phyloP scores from a whole-genome alignment of 2,329 filamentous ascomycete genomes.

The Paracamarosporium sp. region DNA sequence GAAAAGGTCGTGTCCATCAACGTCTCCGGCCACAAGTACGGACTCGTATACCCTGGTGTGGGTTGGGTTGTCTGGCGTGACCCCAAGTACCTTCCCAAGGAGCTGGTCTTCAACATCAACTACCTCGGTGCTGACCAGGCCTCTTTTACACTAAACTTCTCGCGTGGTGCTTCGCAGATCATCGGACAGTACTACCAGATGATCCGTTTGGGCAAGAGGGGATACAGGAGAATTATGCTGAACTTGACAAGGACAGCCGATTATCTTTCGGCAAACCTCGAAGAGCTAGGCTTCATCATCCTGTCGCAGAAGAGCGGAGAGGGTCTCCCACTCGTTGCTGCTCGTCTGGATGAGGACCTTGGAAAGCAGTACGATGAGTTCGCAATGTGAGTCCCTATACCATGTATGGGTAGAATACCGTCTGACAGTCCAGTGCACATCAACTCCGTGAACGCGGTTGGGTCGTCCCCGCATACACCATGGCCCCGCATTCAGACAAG shows the following conservation, averaged over 20 bases:
- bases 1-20: constrained; percentile 93
- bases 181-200: constrained; percentile 98
- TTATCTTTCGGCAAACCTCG: constrained; percentile 78
- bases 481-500: constrained; percentile 84
- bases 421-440: constrained; percentile 63
- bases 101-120: constrained; percentile 99
- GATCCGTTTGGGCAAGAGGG: constrained; percentile 90
- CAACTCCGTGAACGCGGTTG: constrained; percentile 86
- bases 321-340: constrained; percentile 89
- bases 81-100: constrained; percentile 73
- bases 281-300: constrained; percentile 81
- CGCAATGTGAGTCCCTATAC: constrained; percentile 45
- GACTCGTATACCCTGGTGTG: constrained; percentile 81
- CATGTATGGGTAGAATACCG: background rate
- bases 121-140: constrained; percentile 95
- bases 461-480: constrained; percentile 96
- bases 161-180: constrained; percentile 90
- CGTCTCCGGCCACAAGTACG: constrained; percentile 89
- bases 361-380: constrained; percentile 64
- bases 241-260: constrained; percentile 91
- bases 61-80: constrained; percentile 91
- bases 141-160: constrained; percentile 97
- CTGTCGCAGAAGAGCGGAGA: constrained; percentile 80
- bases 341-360: constrained; percentile 70
- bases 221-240: constrained; percentile 91